Evolutionary conservation across 1,139 yeast species (phyloP).

Genomic region (Groenewaldozyma sp.): DNA sequence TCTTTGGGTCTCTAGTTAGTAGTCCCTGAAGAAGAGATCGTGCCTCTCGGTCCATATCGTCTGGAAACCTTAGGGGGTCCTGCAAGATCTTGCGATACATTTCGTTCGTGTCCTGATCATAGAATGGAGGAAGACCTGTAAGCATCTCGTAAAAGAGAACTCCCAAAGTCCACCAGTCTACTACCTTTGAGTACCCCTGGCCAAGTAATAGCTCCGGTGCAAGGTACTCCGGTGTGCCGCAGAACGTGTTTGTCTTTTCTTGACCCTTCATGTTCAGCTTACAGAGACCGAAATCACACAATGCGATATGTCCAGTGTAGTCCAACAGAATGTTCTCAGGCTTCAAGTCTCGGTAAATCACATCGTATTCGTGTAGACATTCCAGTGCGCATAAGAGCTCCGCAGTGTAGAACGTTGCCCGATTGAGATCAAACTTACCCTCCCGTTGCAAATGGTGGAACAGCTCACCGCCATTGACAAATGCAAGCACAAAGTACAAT

Average conservation of each 20-base stretch:
- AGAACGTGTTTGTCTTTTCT: slow-evolving; percentile 86
- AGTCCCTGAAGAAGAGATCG: slow-evolving; percentile 69
- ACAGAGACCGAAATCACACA: slow-evolving; percentile 95
- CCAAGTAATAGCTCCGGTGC: slow-evolving; percentile 91
- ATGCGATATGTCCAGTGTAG: slow-evolving; percentile 93
- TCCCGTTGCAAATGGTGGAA: slow-evolving; percentile 91
- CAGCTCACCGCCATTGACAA: slow-evolving; percentile 94
- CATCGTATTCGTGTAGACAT: slow-evolving; percentile 80
- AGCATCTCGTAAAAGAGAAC: slow-evolving; percentile 91
- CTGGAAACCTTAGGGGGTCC: slow-evolving; percentile 83
- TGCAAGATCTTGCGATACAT: slow-evolving; percentile 92
- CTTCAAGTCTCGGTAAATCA: slow-evolving; percentile 88
- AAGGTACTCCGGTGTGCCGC: slow-evolving; percentile 94
- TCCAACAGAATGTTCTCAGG: slow-evolving; percentile 92
- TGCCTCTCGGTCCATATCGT: slow-evolving; percentile 81
- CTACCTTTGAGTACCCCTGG: slow-evolving; percentile 90
- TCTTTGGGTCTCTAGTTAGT: slow-evolving; percentile 75
- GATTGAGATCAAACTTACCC: slow-evolving; percentile 78
- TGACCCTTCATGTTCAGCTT: slow-evolving; percentile 85
- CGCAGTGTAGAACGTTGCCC: slow-evolving; percentile 89
- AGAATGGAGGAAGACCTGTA: slow-evolving; percentile 93
- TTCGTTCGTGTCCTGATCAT: slow-evolving; percentile 85
- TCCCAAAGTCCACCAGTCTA: slow-evolving; percentile 99
- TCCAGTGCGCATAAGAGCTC: slow-evolving; percentile 89
- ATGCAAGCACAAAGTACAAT: slow-evolving; percentile 78